Evolutionary conservation across 805 yeast species (phyloP).

Genomic region (Dipodascus geniculatus): DNA sequence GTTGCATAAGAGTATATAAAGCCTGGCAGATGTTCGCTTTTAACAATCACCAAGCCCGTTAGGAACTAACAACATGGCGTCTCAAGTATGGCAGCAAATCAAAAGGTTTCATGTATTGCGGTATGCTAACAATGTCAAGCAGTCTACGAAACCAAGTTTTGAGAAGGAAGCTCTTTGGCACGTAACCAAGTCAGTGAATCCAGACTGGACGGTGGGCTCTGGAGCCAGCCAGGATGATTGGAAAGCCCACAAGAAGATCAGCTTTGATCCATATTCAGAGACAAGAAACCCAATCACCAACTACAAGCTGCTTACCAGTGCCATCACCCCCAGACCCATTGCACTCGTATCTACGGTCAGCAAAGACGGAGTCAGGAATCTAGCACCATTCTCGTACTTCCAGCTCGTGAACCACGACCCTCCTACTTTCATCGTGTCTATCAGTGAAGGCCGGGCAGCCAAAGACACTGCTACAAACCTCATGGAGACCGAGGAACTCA

Average conservation of each 20-base stretch:
- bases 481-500: conserved; percentile 39
- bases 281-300: conserved; percentile 33
- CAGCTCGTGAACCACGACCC: conserved; percentile 40
- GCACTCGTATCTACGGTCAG: conserved; percentile 43
- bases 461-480: conserved; percentile 43
- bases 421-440: conserved; percentile 43
- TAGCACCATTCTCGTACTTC: conserved; percentile 55
- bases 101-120: not conserved
- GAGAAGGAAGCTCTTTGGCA: conserved; percentile 21
- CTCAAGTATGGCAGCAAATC: not conserved
- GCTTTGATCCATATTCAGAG: conserved; percentile 37
- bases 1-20: too few relatives aligned
- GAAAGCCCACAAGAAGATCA: conserved; percentile 34
- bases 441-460: conserved; percentile 29
- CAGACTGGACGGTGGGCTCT: conserved; percentile 36
- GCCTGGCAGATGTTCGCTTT: too few relatives aligned
- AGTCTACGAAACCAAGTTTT: conserved; percentile 16
- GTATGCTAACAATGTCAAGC: not conserved
- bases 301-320: conserved; percentile 41
- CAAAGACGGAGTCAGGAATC: conserved; percentile 33
- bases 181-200: conserved; percentile 15
- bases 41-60: not conserved
- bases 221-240: conserved; percentile 37
- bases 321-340: conserved; percentile 48
- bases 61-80: not conserved